Evolutionary conservation across 768 basidiomycete species (phyloP).

Genomic region (Pholiota conissans): DNA sequence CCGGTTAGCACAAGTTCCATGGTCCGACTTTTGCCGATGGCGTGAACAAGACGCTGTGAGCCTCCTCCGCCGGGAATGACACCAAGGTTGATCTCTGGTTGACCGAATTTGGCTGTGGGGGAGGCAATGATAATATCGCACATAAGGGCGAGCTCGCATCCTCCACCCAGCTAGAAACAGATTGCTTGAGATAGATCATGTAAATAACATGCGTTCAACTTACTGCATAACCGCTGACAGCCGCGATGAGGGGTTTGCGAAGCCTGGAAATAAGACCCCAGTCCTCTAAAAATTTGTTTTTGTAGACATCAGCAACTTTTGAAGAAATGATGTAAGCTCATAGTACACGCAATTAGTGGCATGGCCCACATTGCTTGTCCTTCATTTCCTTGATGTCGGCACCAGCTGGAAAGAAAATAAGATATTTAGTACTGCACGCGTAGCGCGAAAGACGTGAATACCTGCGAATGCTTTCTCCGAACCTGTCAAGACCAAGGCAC

Average conservation of each 20-base stretch:
- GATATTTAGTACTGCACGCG: too few relatives aligned
- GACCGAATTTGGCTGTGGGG: conserved; percentile 89
- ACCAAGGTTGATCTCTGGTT: conserved; percentile 95
- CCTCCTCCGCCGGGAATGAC: conserved; percentile 95
- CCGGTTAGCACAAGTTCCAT: conserved; percentile 97
- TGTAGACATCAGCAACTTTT: conserved; percentile 84
- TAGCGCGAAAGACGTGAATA: too few relatives aligned
- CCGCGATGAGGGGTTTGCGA: conserved; percentile 93
- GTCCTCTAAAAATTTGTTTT: conserved; percentile 78
- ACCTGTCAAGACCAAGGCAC: conserved; percentile 91
- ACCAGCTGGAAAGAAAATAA: conserved; percentile 66
- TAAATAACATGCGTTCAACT: conserved; percentile 22
- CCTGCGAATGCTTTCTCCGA: conserved; percentile 94
- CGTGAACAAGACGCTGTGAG: conserved; percentile 83
- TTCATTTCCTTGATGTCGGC: conserved; percentile 99
- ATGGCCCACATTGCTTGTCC: conserved; percentile 87
- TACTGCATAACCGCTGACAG: conserved; percentile 93
- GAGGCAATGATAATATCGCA: conserved; percentile 94
- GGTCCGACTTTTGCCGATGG: conserved; percentile 88
- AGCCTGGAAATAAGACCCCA: conserved; percentile 77
- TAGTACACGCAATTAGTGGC: conserved; percentile 12
- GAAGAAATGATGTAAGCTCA: not conserved
- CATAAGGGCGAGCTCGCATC: conserved; percentile 95
- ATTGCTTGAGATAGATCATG: not conserved
- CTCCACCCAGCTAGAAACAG: conserved; percentile 80